These are phyloP conservation scores for Aspergillus wentii DNA, from an alignment of 495 filamentous ascomycete genomes.

Conservation along the genomic window DNA sequence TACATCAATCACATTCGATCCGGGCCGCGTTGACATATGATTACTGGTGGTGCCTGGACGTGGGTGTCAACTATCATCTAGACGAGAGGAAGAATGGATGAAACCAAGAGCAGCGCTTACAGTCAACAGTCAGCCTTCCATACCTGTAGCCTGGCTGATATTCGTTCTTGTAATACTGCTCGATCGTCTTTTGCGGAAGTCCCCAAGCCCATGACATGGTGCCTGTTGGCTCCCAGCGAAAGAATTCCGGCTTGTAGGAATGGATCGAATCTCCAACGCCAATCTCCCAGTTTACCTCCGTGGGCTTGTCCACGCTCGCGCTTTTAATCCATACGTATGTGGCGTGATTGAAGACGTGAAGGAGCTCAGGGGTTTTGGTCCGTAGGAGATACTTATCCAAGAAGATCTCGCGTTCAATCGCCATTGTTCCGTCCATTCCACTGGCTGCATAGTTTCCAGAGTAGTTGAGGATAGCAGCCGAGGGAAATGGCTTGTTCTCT, in stretches of 20 bases:
- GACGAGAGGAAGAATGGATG: too few species aligned
- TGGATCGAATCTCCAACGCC: background rate
- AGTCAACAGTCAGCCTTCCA: too few species aligned
- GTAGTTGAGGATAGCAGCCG: background rate
- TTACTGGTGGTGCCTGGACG: too few species aligned
- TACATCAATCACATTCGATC: too few species aligned
- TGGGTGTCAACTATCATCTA: too few species aligned
- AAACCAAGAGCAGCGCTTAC: too few species aligned
- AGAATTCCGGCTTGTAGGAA: background rate
- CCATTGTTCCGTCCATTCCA: background rate
- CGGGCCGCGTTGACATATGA: too few species aligned
- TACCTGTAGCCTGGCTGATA: too few species aligned
- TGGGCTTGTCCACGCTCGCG: background rate
- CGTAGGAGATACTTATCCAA: slow-evolving; percentile 1
- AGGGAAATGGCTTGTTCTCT: background rate
- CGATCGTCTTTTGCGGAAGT: too few species aligned
- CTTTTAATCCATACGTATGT: background rate
- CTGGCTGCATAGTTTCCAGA: background rate
- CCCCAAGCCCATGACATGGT: too few species aligned
- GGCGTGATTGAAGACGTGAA: background rate
- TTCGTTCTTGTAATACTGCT: too few species aligned
- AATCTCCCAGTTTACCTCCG: background rate
- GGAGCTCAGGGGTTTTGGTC: background rate
- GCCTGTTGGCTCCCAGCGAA: too few species aligned
- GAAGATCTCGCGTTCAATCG: background rate